phyloP scores from a whole-genome alignment of 2,329 filamentous ascomycete species.

The Aspergillus sojae region DNA sequence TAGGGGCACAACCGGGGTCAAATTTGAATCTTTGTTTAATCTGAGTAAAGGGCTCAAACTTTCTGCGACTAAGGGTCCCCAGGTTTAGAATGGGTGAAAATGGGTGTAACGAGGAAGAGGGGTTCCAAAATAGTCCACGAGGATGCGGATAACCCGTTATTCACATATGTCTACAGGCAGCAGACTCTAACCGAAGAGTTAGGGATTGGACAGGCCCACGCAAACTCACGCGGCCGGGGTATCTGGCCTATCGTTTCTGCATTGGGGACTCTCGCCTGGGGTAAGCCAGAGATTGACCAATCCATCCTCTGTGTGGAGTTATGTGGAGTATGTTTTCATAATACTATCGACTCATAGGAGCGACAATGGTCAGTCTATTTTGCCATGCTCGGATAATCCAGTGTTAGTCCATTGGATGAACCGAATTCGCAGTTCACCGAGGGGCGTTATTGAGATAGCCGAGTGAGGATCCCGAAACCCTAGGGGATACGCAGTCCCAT shows the following conservation, averaged over 20 bases:
- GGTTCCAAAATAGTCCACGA: not conserved
- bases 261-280: slow-evolving; percentile 13
- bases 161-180: slow-evolving; percentile 3
- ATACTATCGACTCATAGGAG: slow-evolving; percentile 18
- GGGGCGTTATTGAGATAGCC: slow-evolving; percentile 9
- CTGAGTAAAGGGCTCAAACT: not conserved
- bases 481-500: not conserved
- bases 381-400: slow-evolving; percentile 10
- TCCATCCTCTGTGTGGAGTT: slow-evolving; percentile 23
- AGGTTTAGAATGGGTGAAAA: not conserved
- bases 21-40: not conserved
- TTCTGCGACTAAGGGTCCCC: not conserved
- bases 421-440: not conserved
- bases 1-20: not conserved
- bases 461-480: slow-evolving; percentile 5
- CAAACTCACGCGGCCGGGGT: not conserved
- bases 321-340: slow-evolving; percentile 28
- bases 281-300: slow-evolving; percentile 20
- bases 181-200: slow-evolving; percentile 7
- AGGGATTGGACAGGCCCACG: not conserved
- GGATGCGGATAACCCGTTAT: not conserved
- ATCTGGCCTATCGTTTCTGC: slow-evolving; percentile 8
- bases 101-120: not conserved
- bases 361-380: slow-evolving; percentile 8
- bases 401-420: slow-evolving; percentile 12